Base-by-base conservation (phyloP, 805 yeast species). In the Ogataea glucozyma region DNA sequence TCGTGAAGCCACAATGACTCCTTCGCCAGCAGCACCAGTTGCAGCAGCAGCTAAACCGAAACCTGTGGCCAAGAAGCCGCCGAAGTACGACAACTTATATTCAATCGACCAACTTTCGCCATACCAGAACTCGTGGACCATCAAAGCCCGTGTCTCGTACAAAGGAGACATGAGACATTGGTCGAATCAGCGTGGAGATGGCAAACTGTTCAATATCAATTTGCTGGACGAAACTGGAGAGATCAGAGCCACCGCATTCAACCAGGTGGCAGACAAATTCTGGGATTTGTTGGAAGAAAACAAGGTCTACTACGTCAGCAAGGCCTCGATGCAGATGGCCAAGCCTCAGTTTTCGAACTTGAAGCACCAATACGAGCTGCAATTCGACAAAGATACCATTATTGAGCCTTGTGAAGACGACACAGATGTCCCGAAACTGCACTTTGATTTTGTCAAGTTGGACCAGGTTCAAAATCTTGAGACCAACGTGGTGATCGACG, bases 201-300 rank as follows among this genome's bases (percentile, higher is more conserved):
- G 99, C 42, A 86, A 87, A 64, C 74, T 93, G 46, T 89, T 93
- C 71, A 85, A 84, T 55, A 87, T 88, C 22, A 88, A 88, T 54
- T 80, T 93, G 45, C 68, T 91, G 44, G 99, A 93, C 62, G 96
- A 93, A 62, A 85, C 97, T 5, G 96, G 93, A 57, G 98, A 93
- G 69, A 93, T 93, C 54, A 78, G 93, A 58, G 97, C 96, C 9
- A 89, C 98, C 2, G 97, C 93, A 1, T 93, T 93, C 66, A 87
- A 86, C 62, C 91, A 88, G 27, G 76, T 78, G 55, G 97, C 91
- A 10, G 95, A 86, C 46, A 81, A 79, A 60, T 85, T 78, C 60
- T 83, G 78, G 68, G 86, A 84, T 53, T 57, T 81, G 22, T 67
- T 93, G 38, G 86, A 86, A 62, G 98, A 89, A 60, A 97, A 96